Evolutionary conservation across 2,329 filamentous ascomycete genomes (phyloP), one percentile per base, ranked within the genome.

Genomic region (Exophiala bonariae): DNA sequence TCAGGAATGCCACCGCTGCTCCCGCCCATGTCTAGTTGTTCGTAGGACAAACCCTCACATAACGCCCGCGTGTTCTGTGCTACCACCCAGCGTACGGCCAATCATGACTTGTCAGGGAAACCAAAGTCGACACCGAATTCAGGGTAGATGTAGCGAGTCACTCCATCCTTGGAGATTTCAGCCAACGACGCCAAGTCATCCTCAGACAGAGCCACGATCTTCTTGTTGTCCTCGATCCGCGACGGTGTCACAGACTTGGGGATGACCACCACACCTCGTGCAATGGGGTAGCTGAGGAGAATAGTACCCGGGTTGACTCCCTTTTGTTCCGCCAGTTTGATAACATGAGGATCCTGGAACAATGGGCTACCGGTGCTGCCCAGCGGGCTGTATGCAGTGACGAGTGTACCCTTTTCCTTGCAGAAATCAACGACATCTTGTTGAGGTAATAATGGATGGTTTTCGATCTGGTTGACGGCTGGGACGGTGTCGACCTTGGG

Each of bases 371-470:
- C 70, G 7, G 69, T 73, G 59, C 79, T 79, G 10, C 77, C 78
- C 13, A 80, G 74, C 0, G 77, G 75, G 30, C 72, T 77, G 61
- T 80, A 80, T 44, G 78, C 75, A 4, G 73, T 77, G 47, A 79
- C 58, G 59, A 78, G 75, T 53, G 80, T 79, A 17, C 71, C 71
- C 46, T 76, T 72, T 11, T 63, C 55, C 47, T 70, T 71, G 61
- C 77, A 73, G 65, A 70, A 79, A 8, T 73, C 68, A 14, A 66
- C 62, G 44, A 80, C 77, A 2, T 61, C 61, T 13, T 62, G 62
- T 56, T 81, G 77, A 50, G 77, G 75, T 13, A 80, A 65, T 66
- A 72, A 79, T 2, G 72, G 78, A 56, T 80, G 78, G 18, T 71
- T 65, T 58, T 81, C 78, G 38, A 80, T 60, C 59, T 81, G 74